Evolutionary conservation across 2,329 filamentous ascomycete species (phyloP).

Genomic region (Paracoccidioides lutzii): DNA sequence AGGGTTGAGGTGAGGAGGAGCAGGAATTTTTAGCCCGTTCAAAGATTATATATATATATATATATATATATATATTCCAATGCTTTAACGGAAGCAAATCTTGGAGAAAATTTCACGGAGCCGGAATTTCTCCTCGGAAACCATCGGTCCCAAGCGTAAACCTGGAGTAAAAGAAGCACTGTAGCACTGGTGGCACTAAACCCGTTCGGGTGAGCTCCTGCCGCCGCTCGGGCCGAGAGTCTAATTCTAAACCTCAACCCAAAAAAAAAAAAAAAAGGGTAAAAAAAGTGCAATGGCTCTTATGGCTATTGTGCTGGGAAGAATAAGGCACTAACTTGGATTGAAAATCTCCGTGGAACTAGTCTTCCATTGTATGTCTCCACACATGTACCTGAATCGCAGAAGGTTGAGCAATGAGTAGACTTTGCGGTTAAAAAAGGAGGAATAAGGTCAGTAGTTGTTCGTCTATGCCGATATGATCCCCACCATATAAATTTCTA

Average conservation of each 20-base stretch:
- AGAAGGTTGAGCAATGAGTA: too few species aligned
- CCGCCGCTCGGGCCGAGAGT: background rate
- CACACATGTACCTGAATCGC: too few species aligned
- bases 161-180: conserved; percentile 8
- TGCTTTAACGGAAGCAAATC: conserved; percentile 14
- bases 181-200: background rate
- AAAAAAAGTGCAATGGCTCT: background rate
- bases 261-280: too few species aligned
- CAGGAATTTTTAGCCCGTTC: conserved; percentile 11
- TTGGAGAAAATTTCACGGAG: conserved; percentile 32
- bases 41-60: conserved; percentile 10
- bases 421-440: too few species aligned
- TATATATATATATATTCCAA: conserved; percentile 8
- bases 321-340: too few species aligned
- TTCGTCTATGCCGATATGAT: too few species aligned
- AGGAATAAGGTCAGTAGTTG: too few species aligned
- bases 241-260: background rate
- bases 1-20: conserved; percentile 20
- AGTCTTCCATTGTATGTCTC: too few species aligned
- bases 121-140: conserved; percentile 28
- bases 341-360: too few species aligned
- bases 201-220: background rate
- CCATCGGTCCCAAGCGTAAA: conserved; percentile 11
- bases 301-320: background rate
- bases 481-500: too few species aligned